Evolutionary conservation across 2,329 filamentous ascomycete species (phyloP).

Genomic region (Aaosphaeria arxii): DNA sequence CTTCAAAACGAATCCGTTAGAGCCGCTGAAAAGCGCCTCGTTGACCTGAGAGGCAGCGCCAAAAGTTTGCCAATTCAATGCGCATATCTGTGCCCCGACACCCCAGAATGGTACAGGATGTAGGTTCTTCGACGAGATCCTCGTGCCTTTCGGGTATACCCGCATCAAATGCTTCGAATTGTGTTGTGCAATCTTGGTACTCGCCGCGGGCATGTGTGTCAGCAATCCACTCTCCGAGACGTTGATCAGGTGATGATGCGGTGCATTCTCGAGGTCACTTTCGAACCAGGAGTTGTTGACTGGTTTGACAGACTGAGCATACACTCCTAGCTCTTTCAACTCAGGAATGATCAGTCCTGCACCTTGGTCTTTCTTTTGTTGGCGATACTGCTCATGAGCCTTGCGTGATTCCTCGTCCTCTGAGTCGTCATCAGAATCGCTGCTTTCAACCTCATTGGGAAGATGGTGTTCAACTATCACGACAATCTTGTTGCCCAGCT

Average conservation of each 20-base stretch:
- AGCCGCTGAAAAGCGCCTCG: conserved; percentile 64
- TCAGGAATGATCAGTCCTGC: conserved; percentile 59
- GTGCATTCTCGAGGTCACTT: conserved; percentile 45
- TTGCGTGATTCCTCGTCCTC: conserved; percentile 43
- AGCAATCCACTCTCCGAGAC: conserved; percentile 62
- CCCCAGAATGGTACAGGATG: conserved; percentile 64
- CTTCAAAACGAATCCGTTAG: conserved; percentile 65
- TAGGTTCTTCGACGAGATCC: conserved; percentile 65
- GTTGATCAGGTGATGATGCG: conserved; percentile 67
- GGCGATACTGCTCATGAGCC: conserved; percentile 54
- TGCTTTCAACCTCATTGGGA: conserved; percentile 48
- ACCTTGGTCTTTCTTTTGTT: conserved; percentile 49
- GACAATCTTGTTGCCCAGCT: conserved; percentile 61
- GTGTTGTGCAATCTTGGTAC: conserved; percentile 54
- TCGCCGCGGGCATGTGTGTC: conserved; percentile 48
- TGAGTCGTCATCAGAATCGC: conserved; percentile 31
- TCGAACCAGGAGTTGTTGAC: conserved; percentile 65
- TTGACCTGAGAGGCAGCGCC: conserved; percentile 65
- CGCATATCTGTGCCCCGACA: conserved; percentile 66
- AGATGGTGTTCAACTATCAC: conserved; percentile 68
- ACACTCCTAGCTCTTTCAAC: conserved; percentile 64
- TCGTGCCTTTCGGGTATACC: conserved; percentile 66
- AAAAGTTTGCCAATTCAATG: conserved; percentile 69
- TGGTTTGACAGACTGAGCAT: conserved; percentile 68
- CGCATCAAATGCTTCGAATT: conserved; percentile 68